Evolutionary conservation across 208 protist genomes (phyloP).

Genomic region (Acanthamoeba lenticulata): DNA sequence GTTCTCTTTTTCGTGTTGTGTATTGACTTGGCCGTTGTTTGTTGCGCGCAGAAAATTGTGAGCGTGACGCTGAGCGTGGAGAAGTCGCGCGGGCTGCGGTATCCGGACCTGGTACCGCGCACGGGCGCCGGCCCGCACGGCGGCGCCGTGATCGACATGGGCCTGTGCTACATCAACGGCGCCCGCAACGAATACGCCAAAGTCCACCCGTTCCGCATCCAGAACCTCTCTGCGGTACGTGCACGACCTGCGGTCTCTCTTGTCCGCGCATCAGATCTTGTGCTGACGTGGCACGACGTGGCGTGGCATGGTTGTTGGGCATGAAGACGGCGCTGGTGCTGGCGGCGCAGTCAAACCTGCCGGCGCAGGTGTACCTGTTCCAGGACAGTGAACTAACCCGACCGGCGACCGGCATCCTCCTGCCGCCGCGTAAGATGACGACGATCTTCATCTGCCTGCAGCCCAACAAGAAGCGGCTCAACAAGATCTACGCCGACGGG

Average conservation of each 20-base stretch:
- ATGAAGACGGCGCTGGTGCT: constrained; percentile 45
- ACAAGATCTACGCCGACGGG: constrained; percentile 74
- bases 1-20: neutral
- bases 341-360: constrained; percentile 72
- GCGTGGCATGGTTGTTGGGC: neutral
- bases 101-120: neutral
- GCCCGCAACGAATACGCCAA: constrained; percentile 69
- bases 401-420: constrained; percentile 59
- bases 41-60: constrained; percentile 6
- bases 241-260: neutral
- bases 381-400: constrained; percentile 71
- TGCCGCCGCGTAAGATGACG: constrained; percentile 51
- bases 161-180: constrained; percentile 63
- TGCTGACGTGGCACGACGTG: neutral
- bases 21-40: neutral
- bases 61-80: constrained; percentile 34
- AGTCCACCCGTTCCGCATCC: constrained; percentile 56
- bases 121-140: neutral
- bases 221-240: constrained; percentile 66
- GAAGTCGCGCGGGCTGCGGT: constrained; percentile 21
- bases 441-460: constrained; percentile 77
- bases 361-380: constrained; percentile 77
- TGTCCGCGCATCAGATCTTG: neutral
- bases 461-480: constrained; percentile 73
- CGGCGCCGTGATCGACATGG: constrained; percentile 39